These are phyloP conservation scores for Cucumis hystrix DNA, from an alignment of 306 rosid species.

Conservation along the genomic window DNA sequence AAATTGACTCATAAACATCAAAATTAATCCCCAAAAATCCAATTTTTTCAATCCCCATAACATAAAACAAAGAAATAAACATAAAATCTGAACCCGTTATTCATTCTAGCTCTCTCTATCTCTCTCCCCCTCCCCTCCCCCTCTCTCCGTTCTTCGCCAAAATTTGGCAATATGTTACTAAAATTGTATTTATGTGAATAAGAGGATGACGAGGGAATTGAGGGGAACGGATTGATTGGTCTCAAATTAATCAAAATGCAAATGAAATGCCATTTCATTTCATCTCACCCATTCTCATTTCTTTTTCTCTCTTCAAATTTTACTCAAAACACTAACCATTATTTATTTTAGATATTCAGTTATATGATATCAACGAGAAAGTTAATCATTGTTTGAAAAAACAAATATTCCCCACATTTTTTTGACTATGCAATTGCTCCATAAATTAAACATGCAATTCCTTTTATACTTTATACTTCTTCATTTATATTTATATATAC, in stretches of 20 bases:
- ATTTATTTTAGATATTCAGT: too few species aligned
- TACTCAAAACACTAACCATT: neutral
- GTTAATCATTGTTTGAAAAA: neutral
- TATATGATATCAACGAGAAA: too few species aligned
- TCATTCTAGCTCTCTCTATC: conserved; percentile 13
- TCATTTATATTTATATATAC: neutral
- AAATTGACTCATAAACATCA: conserved; percentile 13
- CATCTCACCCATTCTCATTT: neutral
- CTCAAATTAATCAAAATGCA: conserved; percentile 36
- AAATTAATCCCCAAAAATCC: conserved; percentile 14
- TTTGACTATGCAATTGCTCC: neutral
- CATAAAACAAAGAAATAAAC: conserved; percentile 18
- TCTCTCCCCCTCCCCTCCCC: neutral
- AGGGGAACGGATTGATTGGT: neutral
- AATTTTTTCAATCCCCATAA: conserved; percentile 17
- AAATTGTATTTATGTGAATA: conserved; percentile 24
- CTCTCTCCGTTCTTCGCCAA: conserved; percentile 8
- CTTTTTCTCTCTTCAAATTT: neutral
- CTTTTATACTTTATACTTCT: neutral
- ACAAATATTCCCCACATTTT: neutral
- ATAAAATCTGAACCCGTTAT: conserved; percentile 14
- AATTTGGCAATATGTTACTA: conserved; percentile 2
- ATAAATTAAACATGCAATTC: neutral
- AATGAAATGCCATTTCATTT: conserved; percentile 16
- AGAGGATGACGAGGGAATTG: conserved; percentile 31